Conservation (phyloP, 352 stramenopile species). For the Globisporangium radiosum region DNA sequence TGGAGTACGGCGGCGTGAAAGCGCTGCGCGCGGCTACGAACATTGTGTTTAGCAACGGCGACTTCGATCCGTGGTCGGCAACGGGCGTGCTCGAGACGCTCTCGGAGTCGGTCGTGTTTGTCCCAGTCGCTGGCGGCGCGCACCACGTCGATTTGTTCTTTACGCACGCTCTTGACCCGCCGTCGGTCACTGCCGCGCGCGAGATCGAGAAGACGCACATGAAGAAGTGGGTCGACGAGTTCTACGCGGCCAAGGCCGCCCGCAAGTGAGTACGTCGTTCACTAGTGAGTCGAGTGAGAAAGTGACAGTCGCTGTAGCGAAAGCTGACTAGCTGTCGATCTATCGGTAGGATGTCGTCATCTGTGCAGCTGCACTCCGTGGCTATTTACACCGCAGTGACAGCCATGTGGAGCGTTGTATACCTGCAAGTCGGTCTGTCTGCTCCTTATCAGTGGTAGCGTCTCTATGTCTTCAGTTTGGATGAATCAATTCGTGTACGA, state of each 20-base stretch:
- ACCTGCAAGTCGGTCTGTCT: too few relatives aligned
- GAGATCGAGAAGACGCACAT: constrained; percentile 46
- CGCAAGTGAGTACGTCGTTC: too few relatives aligned
- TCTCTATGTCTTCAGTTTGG: too few relatives aligned
- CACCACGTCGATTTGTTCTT: constrained; percentile 87
- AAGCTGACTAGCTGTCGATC: too few relatives aligned
- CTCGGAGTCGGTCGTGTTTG: constrained; percentile 39
- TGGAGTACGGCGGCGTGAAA: constrained; percentile 45
- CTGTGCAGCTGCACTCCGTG: too few relatives aligned
- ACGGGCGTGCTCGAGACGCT: constrained; percentile 35
- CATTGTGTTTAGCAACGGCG: constrained; percentile 66
- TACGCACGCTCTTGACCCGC: constrained; percentile 49
- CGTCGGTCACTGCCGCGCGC: constrained; percentile 27
- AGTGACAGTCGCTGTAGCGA: too few relatives aligned
- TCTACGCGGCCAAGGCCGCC: constrained; percentile 10
- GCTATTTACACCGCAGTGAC: too few relatives aligned
- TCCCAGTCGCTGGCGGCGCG: constrained; percentile 39
- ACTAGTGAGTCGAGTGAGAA: too few relatives aligned
- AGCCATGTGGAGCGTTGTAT: too few relatives aligned
- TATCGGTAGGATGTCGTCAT: too few relatives aligned
- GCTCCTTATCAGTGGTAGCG: too few relatives aligned
- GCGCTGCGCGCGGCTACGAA: constrained; percentile 36
- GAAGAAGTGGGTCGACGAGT: constrained; percentile 40
- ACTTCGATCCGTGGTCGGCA: constrained; percentile 57
- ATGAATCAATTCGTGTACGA: too few relatives aligned